Base-by-base conservation (phyloP, 2,329 filamentous ascomycete species). In the Penicillium sp. region DNA sequence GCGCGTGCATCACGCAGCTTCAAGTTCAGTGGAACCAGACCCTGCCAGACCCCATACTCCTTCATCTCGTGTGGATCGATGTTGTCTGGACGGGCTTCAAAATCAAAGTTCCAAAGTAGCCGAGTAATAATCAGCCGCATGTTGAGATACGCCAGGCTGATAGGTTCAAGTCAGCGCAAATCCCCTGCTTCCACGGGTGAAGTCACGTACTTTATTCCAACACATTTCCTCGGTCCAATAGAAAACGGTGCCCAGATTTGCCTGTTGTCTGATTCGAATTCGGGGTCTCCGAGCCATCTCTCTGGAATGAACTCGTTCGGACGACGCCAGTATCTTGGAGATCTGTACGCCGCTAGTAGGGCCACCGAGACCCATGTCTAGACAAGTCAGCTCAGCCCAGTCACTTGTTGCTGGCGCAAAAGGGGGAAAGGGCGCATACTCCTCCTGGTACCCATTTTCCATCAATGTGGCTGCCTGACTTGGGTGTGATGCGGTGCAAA, bases 291-390 rank as follows among this genome's bases (percentile, higher is more conserved):
- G 7, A 55, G 27, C 55, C 55, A 58, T 13, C 55, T 40, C 14
- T 58, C 52, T 5, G 55, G 55, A 16, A 52, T 36, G 36, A 58
- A 58, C n/a, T 46, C n/a, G 3, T 55, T 24, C 6, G 55, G 52
- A 6, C 43, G 22, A 10, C 36, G 11, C 18, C 40, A 58, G 36
- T 55, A 55, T 13, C 18, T 49, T 4, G 55, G 48, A 6, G 39
- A 52, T 10, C 55, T 42, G 16, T 55, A 58, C 0, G 55, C 52
- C 2, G 52, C 34, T 3, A 48, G 32, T 6, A 43, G 47, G 5
- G 55, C 43, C 18, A 58, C 52, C 7, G 55, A 58, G 5, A 58
- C 55, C 52, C 52, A 58, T 5, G 55, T 52, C 55, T 58, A 31
- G 34, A 13, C n/a, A 40, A 31, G 14, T 9, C 16, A 43, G 22